Conservation (phyloP, 2,329 filamentous ascomycete species). For the Hymenotorrendiella dingleyae region DNA sequence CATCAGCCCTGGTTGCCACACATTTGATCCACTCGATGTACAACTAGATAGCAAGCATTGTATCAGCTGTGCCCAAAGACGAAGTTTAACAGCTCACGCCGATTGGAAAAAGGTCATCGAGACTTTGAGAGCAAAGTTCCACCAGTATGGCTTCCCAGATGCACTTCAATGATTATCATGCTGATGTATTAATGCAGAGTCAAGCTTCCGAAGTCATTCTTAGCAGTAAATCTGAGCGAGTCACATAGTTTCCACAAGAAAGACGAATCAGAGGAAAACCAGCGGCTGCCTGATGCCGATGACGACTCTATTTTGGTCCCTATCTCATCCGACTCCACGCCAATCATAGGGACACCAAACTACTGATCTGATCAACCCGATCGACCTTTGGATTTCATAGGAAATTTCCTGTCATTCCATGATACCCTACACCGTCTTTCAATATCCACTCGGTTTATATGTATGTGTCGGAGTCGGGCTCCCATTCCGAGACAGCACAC, state of each 20-base stretch:
- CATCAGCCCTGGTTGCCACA: conserved; percentile 91
- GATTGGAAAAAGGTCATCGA: conserved; percentile 98
- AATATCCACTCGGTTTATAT: too few species aligned
- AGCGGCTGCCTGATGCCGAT: neutral
- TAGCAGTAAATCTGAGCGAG: conserved; percentile 32
- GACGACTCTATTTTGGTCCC: too few species aligned
- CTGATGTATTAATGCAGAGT: conserved; percentile 21
- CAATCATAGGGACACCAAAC: too few species aligned
- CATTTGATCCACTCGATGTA: conserved; percentile 92
- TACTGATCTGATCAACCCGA: too few species aligned
- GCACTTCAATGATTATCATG: neutral
- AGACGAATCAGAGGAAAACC: conserved; percentile 21
- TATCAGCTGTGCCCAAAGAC: conserved; percentile 86
- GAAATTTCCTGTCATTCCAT: too few species aligned
- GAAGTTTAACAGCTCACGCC: conserved; percentile 82
- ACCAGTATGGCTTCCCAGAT: conserved; percentile 57
- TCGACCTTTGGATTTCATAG: too few species aligned
- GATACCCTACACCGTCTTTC: too few species aligned
- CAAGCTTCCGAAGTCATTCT: conserved; percentile 32
- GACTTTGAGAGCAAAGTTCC: conserved; percentile 88
- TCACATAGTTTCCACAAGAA: conserved; percentile 32
- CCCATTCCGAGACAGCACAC: too few species aligned
- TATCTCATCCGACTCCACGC: too few species aligned
- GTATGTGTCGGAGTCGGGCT: too few species aligned
- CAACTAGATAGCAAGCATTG: conserved; percentile 94